phyloP scores from a whole-genome alignment of 2,329 filamentous ascomycete species.

The Cercospora sojina region DNA sequence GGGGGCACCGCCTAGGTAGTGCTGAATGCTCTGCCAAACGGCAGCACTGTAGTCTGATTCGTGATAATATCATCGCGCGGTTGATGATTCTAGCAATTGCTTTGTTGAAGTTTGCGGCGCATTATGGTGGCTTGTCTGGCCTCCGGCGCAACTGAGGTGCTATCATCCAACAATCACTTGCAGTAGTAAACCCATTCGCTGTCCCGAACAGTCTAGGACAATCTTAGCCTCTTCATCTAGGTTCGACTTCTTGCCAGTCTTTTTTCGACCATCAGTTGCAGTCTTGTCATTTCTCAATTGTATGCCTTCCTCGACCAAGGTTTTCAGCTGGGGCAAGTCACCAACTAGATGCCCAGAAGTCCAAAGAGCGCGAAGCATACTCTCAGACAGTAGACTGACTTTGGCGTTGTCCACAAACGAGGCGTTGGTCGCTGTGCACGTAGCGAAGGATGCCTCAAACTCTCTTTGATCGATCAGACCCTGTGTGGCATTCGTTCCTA shows the following conservation, averaged over 20 bases:
- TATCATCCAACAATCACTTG: slow-evolving; percentile 14
- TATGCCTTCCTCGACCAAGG: slow-evolving; percentile 54
- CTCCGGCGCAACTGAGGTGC: neutral
- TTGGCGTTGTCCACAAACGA: slow-evolving; percentile 68
- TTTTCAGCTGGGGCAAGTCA: slow-evolving; percentile 26
- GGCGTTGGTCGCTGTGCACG: slow-evolving; percentile 62
- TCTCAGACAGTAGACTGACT: slow-evolving; percentile 67
- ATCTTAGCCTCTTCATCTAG: slow-evolving; percentile 41
- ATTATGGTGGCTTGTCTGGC: neutral
- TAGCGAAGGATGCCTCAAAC: slow-evolving; percentile 62
- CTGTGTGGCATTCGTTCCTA: slow-evolving; percentile 46
- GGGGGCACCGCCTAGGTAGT: neutral
- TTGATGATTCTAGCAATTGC: neutral
- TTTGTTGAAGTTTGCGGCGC: neutral
- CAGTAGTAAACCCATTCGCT: slow-evolving; percentile 30
- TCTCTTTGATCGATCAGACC: slow-evolving; percentile 49
- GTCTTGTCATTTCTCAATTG: slow-evolving; percentile 49
- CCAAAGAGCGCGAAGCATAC: slow-evolving; percentile 57
- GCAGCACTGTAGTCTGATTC: neutral
- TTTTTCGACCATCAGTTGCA: slow-evolving; percentile 47
- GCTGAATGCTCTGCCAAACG: neutral
- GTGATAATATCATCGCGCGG: neutral
- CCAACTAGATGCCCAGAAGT: slow-evolving; percentile 31
- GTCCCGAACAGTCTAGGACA: slow-evolving; percentile 37
- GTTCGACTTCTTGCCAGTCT: slow-evolving; percentile 38